phyloP scores from a whole-genome alignment of 1,284 basidiomycete genomes.

The Puccinia novopanici region DNA sequence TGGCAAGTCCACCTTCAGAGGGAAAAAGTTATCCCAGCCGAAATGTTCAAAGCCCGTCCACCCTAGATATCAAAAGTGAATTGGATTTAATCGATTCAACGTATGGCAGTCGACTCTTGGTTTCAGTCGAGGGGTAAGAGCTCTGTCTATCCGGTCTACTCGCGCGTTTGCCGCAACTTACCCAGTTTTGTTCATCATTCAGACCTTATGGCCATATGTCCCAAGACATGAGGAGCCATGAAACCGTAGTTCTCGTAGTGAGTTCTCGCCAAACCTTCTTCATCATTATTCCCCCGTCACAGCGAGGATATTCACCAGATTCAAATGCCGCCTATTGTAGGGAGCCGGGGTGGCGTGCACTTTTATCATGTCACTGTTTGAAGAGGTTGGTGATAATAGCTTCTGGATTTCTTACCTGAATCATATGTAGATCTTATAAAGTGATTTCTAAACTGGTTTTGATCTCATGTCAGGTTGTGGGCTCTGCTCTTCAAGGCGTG shows the following conservation, averaged over 20 bases:
- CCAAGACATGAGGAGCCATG: constrained; percentile 18
- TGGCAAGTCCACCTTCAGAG: constrained; percentile 3
- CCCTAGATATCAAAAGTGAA: neutral
- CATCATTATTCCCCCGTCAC: neutral
- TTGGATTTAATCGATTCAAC: neutral
- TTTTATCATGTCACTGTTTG: constrained; percentile 44
- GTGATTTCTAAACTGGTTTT: neutral
- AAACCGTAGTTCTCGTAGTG: constrained; percentile 43
- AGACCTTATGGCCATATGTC: constrained; percentile 45
- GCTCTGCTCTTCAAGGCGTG: constrained; percentile 29
- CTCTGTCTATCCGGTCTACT: neutral
- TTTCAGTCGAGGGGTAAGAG: constrained; percentile 41
- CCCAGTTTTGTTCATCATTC: neutral
- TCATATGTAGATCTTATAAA: neutral
- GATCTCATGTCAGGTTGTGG: constrained; percentile 12
- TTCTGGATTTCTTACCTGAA: neutral
- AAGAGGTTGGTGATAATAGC: constrained; percentile 31
- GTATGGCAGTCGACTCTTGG: constrained; percentile 32
- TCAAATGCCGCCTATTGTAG: neutral
- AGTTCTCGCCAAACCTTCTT: neutral
- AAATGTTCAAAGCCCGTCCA: neutral
- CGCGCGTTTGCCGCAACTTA: neutral
- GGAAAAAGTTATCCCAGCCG: neutral
- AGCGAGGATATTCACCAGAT: neutral
- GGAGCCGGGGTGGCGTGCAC: constrained; percentile 36